phyloP scores from a whole-genome alignment of 2,329 filamentous ascomycete genomes.

The Ophiostoma tasmaniense region DNA sequence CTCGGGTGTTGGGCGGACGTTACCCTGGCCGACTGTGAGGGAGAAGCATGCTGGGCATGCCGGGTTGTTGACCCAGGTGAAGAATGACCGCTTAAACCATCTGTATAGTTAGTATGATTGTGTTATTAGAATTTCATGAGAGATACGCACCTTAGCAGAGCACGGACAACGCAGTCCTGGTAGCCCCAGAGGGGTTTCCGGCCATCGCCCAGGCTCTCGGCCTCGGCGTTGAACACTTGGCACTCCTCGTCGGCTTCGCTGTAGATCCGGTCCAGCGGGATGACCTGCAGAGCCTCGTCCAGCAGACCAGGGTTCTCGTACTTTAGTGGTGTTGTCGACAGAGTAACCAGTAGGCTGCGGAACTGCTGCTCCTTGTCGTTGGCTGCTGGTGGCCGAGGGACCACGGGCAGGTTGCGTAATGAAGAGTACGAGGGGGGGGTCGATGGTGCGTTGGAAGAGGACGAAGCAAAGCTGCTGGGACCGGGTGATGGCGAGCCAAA shows the following conservation, averaged over 20 bases:
- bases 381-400: slow-evolving; percentile 63
- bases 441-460: slow-evolving; percentile 14
- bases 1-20: slow-evolving; percentile 77
- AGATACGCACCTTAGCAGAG: slow-evolving; percentile 63
- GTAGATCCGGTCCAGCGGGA: slow-evolving; percentile 87
- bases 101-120: slow-evolving; percentile 33
- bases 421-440: slow-evolving; percentile 42
- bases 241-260: slow-evolving; percentile 88
- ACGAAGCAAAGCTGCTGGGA: neutral
- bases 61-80: slow-evolving; percentile 95
- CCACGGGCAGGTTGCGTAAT: slow-evolving; percentile 42
- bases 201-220: slow-evolving; percentile 74
- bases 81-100: slow-evolving; percentile 95
- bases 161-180: slow-evolving; percentile 89
- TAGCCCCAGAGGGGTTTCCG: slow-evolving; percentile 88
- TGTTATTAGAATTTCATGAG: neutral
- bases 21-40: slow-evolving; percentile 73
- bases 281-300: slow-evolving; percentile 79
- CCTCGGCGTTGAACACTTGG: slow-evolving; percentile 79
- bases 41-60: slow-evolving; percentile 72
- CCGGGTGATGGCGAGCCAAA: slow-evolving; percentile 17
- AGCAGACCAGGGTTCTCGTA: slow-evolving; percentile 94
- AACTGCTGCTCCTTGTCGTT: slow-evolving; percentile 62
- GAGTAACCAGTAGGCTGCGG: slow-evolving; percentile 70
- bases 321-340: slow-evolving; percentile 81